Conservation (phyloP, 441 rosid genomes). For the Euphorbia schlechtendalii region DNA sequence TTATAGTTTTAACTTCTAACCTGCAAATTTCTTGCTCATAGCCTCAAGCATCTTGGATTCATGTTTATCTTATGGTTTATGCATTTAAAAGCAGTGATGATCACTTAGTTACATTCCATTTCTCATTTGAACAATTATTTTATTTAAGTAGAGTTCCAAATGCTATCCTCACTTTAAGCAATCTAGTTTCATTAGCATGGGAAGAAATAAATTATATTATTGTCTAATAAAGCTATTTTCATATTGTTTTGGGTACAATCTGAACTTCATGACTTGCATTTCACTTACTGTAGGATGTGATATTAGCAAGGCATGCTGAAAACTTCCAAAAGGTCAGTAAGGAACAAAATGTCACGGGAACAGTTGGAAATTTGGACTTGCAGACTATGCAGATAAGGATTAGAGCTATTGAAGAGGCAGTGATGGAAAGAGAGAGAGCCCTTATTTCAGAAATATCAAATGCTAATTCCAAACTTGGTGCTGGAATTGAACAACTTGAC, state of each 20-base stretch:
- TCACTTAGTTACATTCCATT: neutral
- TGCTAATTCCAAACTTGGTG: conserved; percentile 44
- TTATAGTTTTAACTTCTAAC: no score
- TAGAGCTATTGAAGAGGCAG: conserved; percentile 54
- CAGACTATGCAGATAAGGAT: conserved; percentile 51
- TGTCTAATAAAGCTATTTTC: neutral
- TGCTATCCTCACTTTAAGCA: neutral
- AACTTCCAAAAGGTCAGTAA: conserved; percentile 26
- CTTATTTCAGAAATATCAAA: conserved; percentile 38
- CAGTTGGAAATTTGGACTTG: conserved; percentile 36
- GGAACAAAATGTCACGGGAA: conserved; percentile 19
- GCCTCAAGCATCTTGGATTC: neutral
- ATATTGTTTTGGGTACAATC: no score
- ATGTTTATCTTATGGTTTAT: neutral
- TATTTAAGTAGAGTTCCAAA: neutral
- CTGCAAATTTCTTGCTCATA: neutral
- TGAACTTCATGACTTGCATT: neutral
- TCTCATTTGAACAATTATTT: conserved; percentile 4
- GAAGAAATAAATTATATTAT: neutral
- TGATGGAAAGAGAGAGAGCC: conserved; percentile 53
- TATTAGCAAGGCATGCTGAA: conserved; percentile 22
- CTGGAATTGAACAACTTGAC: conserved; percentile 48
- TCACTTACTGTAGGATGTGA: conserved; percentile 37
- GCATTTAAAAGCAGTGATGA: neutral
- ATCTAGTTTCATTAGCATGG: conserved; percentile 8